phyloP scores from a whole-genome alignment of 805 yeast genomes.

The Ogataea parapolymorpha region DNA sequence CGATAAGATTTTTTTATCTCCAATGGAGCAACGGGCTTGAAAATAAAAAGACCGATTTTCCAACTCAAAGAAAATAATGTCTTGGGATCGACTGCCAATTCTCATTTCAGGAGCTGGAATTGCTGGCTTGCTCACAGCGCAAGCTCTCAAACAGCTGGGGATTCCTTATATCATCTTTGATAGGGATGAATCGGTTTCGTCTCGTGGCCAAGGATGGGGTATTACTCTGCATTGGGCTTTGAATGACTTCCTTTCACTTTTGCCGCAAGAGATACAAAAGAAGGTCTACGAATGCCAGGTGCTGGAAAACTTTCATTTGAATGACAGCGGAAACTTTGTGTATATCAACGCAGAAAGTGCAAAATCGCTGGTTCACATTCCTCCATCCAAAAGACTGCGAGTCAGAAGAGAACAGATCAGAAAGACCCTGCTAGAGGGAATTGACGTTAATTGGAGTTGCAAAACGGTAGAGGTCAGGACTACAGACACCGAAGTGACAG shows the following conservation, averaged over 20 bases:
- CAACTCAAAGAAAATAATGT: not conserved
- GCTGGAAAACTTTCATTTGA: constrained; percentile 25
- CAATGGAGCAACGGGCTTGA: not conserved
- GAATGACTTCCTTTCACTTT: constrained; percentile 20
- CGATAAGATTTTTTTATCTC: not conserved
- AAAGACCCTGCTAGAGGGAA: constrained; percentile 22
- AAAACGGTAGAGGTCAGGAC: constrained; percentile 15
- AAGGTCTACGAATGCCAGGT: constrained; percentile 28
- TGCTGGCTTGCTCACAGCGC: constrained; percentile 27
- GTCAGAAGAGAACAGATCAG: constrained; percentile 32
- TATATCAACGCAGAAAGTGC: constrained; percentile 32
- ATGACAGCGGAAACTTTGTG: constrained; percentile 29
- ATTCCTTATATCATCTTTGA: constrained; percentile 29
- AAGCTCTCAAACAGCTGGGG: constrained; percentile 23
- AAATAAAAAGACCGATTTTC: constrained; percentile 1
- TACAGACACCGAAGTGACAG: constrained; percentile 11
- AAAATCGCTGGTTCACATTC: constrained; percentile 27
- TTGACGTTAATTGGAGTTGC: constrained; percentile 31
- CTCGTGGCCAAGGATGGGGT: constrained; percentile 34
- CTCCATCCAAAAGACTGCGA: constrained; percentile 31
- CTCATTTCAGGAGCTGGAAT: constrained; percentile 24
- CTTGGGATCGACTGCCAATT: constrained; percentile 21
- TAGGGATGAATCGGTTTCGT: constrained; percentile 24
- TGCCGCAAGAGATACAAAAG: constrained; percentile 23
- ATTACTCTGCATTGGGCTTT: constrained; percentile 34